A percentile compares a stretch with the other conserved stretches of the same genome.
Evolutionary conservation across 2,329 filamentous ascomycete genomes (phyloP).

Genomic region (Drechslerella dactyloides): DNA sequence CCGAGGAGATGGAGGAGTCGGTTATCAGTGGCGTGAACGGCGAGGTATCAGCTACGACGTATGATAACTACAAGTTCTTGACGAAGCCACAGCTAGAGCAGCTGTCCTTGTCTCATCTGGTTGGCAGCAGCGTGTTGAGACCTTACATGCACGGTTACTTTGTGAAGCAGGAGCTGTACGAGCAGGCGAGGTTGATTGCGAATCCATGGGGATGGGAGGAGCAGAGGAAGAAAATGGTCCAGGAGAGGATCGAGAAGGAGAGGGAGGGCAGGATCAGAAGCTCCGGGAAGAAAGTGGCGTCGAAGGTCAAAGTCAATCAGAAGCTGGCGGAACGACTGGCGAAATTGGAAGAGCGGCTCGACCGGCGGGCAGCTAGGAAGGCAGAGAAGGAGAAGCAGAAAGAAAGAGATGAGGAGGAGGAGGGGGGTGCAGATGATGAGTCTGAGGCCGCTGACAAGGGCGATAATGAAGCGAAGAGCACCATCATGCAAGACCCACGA

Average conservation of each 20-base stretch:
- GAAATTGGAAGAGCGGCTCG: conserved; percentile 75
- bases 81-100: conserved; percentile 83
- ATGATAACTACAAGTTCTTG: conserved; percentile 99
- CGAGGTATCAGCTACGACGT: conserved; percentile 67
- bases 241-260: conserved; percentile 96
- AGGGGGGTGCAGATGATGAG: conserved; percentile 58
- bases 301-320: conserved; percentile 85
- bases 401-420: conserved; percentile 62
- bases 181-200: conserved; percentile 88
- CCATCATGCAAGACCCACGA: conserved; percentile 76
- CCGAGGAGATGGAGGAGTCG: conserved; percentile 96
- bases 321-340: conserved; percentile 63
- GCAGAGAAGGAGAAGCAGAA: conserved; percentile 62
- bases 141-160: conserved; percentile 99
- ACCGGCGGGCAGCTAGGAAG: conserved; percentile 61
- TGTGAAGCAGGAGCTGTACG: conserved; percentile 91
- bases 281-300: conserved; percentile 72
- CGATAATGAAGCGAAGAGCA: conserved; percentile 62
- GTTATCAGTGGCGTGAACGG: conserved; percentile 59
- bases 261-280: conserved; percentile 92
- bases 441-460: conserved; percentile 60
- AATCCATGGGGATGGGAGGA: conserved; percentile 95
- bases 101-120: conserved; percentile 83
- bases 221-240: conserved; percentile 85
- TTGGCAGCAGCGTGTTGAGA: conserved; percentile 85